Percentiles rank a stretch among this genome's conserved stretches.
Conservation (phyloP, 306 rosid species). For the Styphnolobium japonicum region DNA sequence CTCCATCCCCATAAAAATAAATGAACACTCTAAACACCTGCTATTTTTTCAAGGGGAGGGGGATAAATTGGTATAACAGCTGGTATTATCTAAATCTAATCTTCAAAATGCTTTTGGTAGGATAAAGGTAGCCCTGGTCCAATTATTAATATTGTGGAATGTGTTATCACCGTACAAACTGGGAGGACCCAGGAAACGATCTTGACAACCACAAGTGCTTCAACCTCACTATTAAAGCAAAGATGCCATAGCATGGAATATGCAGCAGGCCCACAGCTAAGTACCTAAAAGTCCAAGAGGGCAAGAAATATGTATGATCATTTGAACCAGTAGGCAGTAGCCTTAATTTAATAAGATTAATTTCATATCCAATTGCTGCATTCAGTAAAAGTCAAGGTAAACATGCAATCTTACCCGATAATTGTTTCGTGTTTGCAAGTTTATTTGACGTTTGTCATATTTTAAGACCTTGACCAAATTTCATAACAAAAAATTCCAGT, state of each 20-base stretch:
- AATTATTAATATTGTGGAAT: not conserved
- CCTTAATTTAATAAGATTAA: not conserved
- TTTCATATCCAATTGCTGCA: not conserved
- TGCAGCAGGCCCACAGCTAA: conserved; percentile 71
- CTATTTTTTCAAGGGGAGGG: not conserved
- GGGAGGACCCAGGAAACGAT: conserved; percentile 56
- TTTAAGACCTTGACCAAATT: not conserved
- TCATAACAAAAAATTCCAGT: not conserved
- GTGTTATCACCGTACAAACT: conserved; percentile 26
- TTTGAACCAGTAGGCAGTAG: not conserved
- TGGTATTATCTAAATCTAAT: conserved; percentile 2
- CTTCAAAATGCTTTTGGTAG: not conserved
- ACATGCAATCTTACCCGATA: not conserved
- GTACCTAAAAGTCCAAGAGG: conserved; percentile 58
- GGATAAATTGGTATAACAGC: not conserved
- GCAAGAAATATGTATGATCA: not conserved
- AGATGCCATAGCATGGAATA: conserved; percentile 72
- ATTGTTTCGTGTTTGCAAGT: not conserved
- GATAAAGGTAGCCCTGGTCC: not conserved
- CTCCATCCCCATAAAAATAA: not conserved
- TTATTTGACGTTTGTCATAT: not conserved
- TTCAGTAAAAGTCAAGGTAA: not conserved
- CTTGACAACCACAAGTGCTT: conserved; percentile 49
- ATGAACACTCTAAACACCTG: not conserved
- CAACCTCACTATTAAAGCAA: conserved; percentile 47